Conservation (phyloP, 202 grass and related monocot species). For the Dendrocalamus latiflorus region DNA sequence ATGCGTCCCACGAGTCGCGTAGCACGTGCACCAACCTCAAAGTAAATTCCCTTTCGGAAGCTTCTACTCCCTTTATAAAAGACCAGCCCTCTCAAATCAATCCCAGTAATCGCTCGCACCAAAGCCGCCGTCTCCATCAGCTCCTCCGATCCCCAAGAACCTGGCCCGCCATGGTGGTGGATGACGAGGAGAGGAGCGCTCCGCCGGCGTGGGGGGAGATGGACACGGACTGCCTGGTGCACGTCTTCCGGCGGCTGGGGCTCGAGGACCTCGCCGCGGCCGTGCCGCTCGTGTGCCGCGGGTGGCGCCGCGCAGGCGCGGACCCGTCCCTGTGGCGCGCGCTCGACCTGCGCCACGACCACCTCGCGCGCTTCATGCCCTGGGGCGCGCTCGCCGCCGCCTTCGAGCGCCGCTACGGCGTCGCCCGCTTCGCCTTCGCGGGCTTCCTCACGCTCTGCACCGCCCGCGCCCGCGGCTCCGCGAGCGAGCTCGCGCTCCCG, state of each 20-base stretch:
- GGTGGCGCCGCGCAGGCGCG: constrained; percentile 48
- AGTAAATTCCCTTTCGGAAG: no score
- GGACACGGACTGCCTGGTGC: constrained; percentile 61
- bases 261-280: constrained; percentile 50
- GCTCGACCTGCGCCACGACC: constrained; percentile 56
- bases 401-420: constrained; percentile 35
- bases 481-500: constrained; percentile 44
- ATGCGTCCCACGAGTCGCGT: no score
- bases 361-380: constrained; percentile 72
- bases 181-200: not conserved
- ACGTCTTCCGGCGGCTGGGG: constrained; percentile 49
- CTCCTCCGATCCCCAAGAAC: not conserved
- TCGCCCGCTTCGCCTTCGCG: constrained; percentile 38
- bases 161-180: not conserved
- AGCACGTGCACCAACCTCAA: no score
- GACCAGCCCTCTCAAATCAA: no score
- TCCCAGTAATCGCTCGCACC: no score
- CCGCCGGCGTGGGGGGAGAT: constrained; percentile 49
- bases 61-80: no score
- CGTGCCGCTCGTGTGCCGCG: constrained; percentile 60
- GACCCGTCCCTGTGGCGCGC: constrained; percentile 62
- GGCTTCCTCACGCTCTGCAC: constrained; percentile 52
- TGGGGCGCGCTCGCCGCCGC: constrained; percentile 44
- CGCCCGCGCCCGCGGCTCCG: constrained; percentile 18
- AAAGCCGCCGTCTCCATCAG: not conserved